Percentiles rank a stretch among this genome's conserved stretches.
phyloP scores from a whole-genome alignment of 2,329 filamentous ascomycete species.

The Macrophomina phaseolina region DNA sequence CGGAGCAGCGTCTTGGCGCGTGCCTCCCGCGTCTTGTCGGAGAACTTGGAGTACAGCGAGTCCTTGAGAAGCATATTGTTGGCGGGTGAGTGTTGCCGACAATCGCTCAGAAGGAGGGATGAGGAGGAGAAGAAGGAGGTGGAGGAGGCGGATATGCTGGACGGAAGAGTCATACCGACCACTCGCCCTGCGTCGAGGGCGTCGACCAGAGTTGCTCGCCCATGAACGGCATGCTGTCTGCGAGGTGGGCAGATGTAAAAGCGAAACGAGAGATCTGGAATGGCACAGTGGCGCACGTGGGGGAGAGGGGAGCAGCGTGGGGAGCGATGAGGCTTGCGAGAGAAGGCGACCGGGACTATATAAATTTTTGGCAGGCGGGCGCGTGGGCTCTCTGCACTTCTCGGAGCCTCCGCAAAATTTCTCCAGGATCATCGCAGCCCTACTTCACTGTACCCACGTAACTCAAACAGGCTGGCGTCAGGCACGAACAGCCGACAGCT shows the following conservation, averaged over 20 bases:
- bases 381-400: background rate
- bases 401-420: constrained; percentile 23
- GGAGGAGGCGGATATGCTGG: background rate
- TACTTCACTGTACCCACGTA: background rate
- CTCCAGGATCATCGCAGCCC: constrained; percentile 24
- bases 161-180: constrained; percentile 23
- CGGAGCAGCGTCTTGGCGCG: background rate
- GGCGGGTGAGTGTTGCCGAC: constrained; percentile 24
- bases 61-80: constrained; percentile 23
- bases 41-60: background rate
- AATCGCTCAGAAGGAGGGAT: constrained; percentile 1
- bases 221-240: constrained; percentile 17
- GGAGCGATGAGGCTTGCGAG: background rate
- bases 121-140: background rate
- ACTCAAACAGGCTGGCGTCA: background rate
- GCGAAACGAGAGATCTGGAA: background rate
- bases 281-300: constrained; percentile 7
- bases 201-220: constrained; percentile 12
- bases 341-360: background rate
- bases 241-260: background rate
- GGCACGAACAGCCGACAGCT: background rate
- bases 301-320: constrained; percentile 11
- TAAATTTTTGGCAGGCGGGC: constrained; percentile 8
- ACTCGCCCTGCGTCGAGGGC: constrained; percentile 4
- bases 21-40: constrained; percentile 4